Base-by-base conservation (phyloP, 805 yeast species). In the Candida orba region DNA sequence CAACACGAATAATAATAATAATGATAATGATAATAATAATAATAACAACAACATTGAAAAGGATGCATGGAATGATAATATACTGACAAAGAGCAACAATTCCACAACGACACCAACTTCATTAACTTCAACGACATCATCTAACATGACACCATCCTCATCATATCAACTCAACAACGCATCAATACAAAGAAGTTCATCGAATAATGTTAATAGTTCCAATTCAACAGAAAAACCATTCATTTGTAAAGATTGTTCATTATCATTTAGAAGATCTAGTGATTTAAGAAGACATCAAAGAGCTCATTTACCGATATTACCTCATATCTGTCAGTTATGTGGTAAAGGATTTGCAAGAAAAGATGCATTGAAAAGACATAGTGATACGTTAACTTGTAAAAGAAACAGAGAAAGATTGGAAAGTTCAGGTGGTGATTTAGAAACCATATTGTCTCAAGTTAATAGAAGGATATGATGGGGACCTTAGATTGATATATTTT, bases 301-400 rank as follows among this genome's bases (percentile, higher is more conserved):
- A 56, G 86, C 82, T 36, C 95, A 84, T 62, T 63, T 81, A 38
- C 71, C 79, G 22, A 76, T 81, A 2, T 75, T 86, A 8, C 90
- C 91, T 1, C 81, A 85, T 56, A 77, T 83, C 38, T 84, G 95
- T 62, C 77, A 81, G 6, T 64, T 70, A 15, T 84, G 95, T 65
- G 87, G 86, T 32, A 84, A 84, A 56, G 90, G 93, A 0, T 84
- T 84, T 69, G 91, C 93, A 2, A 66, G 95, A 39, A 83, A 82
- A 54, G 95, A 84, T 63, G 93, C 93, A 0, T 66, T 84, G 52
- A 84, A 84, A 58, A 68, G 95, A 52, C 95, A 84, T 60, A 68
- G 69, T 43, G 83, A 82, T 40, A 84, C 95, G 0, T 64, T 81
- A 48, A 84, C 93, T 0, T 84, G 95, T 65, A 76, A 75, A 50